Evolutionary conservation across 2,329 filamentous ascomycete species (phyloP), one percentile per base, ranked within the genome.

Genomic region (Seiridium cupressi): DNA sequence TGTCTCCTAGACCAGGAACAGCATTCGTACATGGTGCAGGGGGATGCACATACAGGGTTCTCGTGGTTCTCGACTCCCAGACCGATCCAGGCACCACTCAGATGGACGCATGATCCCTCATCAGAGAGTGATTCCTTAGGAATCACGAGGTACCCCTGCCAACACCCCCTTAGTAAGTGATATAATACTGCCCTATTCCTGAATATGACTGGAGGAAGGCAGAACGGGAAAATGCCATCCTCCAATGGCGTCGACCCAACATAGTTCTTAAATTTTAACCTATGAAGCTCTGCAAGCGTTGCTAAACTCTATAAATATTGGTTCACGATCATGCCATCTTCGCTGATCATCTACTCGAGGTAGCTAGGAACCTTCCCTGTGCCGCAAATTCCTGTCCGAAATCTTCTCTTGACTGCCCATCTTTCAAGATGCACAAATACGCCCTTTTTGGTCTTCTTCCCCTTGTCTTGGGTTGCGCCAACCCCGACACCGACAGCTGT

Each of bases 401-500:
- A 38, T 42, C 36, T 11, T 9, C 26, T 40, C 38, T n/a, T 36
- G 31, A 36, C 11, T n/a, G 13, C 10, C 38, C 26, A 18, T 44
- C 11, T 11, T 5, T 58, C 18, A 58, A 51, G 11, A 59, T 59
- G 47, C 26, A 35, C 31, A 44, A 38, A 11, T 59, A 54, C 48
- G 40, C 42, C n/a, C 2, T 54, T 26, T 2, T 59, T 31, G 42
- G 38, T 36, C 48, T 59, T 40, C 13, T 59, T 6, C 57, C 57
- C 9, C 2, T 54, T 10, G 57, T 47, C 4, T 31, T 59, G 38
- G 48, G 57, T 26, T 59, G 57, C 31, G 13, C 57, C 3, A 59
- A 59, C 57, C 57, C 57, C 13, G 57, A 59, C n/a, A 44, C 47
- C 31, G 36, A 59, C 48, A 38, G 38, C 31, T 59, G 57, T 46